Conservation (phyloP, 768 basidiomycete species). For the Mycena olivaceomarginata region DNA sequence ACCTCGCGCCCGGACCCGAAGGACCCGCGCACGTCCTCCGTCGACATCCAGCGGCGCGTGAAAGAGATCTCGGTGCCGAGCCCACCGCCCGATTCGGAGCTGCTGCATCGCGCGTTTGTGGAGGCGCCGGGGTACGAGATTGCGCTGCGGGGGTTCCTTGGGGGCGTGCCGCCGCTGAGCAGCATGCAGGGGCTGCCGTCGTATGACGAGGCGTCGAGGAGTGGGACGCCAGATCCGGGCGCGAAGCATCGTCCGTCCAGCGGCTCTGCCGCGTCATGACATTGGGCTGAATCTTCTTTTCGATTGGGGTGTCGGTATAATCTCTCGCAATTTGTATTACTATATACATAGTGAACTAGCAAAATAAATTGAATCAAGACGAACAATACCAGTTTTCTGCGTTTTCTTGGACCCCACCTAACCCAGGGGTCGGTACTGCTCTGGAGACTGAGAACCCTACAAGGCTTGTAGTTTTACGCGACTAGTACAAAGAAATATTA, state of each 20-base stretch:
- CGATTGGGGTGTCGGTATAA: too few relatives aligned
- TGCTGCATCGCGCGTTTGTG: conserved; percentile 79
- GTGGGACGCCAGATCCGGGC: conserved; percentile 32
- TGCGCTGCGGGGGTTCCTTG: conserved; percentile 91
- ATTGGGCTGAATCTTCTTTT: too few relatives aligned
- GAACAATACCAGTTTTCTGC: too few relatives aligned
- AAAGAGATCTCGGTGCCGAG: conserved; percentile 39
- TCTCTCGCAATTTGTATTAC: too few relatives aligned
- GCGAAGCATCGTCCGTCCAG: neutral
- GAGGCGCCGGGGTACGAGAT: conserved; percentile 92
- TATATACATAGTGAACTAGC: too few relatives aligned
- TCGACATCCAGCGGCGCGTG: conserved; percentile 44
- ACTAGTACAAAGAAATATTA: too few relatives aligned
- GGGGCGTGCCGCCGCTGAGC: conserved; percentile 89
- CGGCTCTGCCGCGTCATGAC: too few relatives aligned
- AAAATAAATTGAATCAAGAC: too few relatives aligned
- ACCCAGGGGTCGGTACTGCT: too few relatives aligned
- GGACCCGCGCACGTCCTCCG: conserved; percentile 40
- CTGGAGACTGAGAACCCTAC: too few relatives aligned
- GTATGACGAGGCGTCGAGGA: conserved; percentile 81
- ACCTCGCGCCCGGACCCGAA: conserved; percentile 60
- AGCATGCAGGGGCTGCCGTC: conserved; percentile 88
- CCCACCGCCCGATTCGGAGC: conserved; percentile 45
- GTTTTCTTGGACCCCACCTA: too few relatives aligned
- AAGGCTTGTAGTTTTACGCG: too few relatives aligned